phyloP scores from a whole-genome alignment of 2,329 filamentous ascomycete genomes.

The Biscogniauxia marginata region DNA sequence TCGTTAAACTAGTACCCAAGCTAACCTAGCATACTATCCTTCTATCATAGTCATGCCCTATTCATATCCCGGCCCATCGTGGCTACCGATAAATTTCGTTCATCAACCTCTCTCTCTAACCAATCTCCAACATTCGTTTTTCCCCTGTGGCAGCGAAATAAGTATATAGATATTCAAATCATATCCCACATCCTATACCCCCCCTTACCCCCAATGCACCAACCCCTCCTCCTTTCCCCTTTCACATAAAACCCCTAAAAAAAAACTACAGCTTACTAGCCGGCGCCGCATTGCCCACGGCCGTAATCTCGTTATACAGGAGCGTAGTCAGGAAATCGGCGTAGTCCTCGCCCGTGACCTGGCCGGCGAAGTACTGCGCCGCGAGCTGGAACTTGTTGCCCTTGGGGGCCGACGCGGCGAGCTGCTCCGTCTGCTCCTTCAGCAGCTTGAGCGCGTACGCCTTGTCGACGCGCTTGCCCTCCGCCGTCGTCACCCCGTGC shows the following conservation, averaged over 20 bases:
- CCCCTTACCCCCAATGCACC: too few species aligned
- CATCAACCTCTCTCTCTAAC: too few species aligned
- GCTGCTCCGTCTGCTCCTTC: conserved; percentile 77
- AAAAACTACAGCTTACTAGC: conserved; percentile 35
- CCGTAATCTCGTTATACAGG: conserved; percentile 36
- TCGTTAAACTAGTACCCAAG: too few species aligned
- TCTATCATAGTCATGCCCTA: too few species aligned
- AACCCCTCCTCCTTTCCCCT: not conserved
- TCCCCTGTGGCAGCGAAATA: too few species aligned
- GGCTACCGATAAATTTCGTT: too few species aligned
- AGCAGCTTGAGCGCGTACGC: conserved; percentile 83
- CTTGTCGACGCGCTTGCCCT: conserved; percentile 93
- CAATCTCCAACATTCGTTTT: too few species aligned
- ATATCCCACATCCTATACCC: too few species aligned
- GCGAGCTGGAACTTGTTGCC: conserved; percentile 92
- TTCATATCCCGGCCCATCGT: too few species aligned
- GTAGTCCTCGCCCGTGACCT: conserved; percentile 97
- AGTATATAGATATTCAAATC: too few species aligned
- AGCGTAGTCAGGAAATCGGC: conserved; percentile 83
- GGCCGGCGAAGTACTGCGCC: conserved; percentile 85
- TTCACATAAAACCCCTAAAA: too few species aligned
- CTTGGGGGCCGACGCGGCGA: conserved; percentile 72
- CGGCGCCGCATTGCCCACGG: conserved; percentile 29
- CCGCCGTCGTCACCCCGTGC: conserved; percentile 70
- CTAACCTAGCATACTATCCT: too few species aligned